Evolutionary conservation across 2,329 filamentous ascomycete genomes (phyloP).

Genomic region (Botryotinia convoluta): DNA sequence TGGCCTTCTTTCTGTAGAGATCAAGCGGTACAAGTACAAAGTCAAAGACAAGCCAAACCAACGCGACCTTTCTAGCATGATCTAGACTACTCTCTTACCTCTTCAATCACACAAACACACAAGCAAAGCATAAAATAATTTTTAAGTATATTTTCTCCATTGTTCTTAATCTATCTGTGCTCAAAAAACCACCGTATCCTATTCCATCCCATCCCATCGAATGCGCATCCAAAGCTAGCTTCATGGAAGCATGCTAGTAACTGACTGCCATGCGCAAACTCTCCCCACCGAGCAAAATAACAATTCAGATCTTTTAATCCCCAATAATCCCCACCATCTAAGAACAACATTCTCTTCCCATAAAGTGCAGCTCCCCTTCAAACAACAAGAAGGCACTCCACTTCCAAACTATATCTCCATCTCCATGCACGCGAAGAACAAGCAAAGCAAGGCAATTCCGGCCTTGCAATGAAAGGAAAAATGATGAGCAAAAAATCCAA

Average conservation of each 20-base stretch:
- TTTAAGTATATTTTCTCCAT: neutral
- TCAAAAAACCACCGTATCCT: neutral
- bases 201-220: neutral
- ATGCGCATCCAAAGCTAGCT: neutral
- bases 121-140: neutral
- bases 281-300: neutral
- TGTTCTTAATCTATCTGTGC: constrained; percentile 3
- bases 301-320: neutral
- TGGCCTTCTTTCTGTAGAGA: neutral
- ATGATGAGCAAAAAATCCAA: neutral
- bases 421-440: neutral
- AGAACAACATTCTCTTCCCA: neutral
- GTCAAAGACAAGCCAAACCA: neutral
- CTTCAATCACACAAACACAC: neutral
- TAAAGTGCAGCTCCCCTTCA: neutral
- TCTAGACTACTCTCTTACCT: neutral
- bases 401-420: neutral
- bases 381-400: neutral
- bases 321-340: neutral
- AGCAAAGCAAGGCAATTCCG: neutral
- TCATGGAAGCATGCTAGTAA: neutral
- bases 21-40: neutral
- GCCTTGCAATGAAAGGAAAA: neutral
- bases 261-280: neutral
- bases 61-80: neutral